Percentiles rank a stretch among this genome's conserved stretches.
Conservation (phyloP, 1,284 basidiomycete genomes). For the Rhodotorula sp. region DNA sequence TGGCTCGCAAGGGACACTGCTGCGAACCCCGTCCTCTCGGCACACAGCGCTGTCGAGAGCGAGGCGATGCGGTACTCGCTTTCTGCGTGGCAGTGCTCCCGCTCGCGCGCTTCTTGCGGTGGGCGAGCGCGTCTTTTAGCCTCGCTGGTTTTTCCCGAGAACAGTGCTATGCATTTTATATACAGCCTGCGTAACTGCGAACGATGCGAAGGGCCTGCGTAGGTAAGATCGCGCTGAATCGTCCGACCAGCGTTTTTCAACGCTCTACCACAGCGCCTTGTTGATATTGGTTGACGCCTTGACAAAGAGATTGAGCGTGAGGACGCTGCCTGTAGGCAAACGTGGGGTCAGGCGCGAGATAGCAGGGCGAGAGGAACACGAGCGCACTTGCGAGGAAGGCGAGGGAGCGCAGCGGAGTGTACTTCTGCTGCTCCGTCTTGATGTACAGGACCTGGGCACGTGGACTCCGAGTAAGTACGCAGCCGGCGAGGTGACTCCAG, state of each 20-base stretch:
- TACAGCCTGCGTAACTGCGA: too few relatives aligned
- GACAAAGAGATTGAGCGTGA: conserved; percentile 12
- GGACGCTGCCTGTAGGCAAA: conserved; percentile 3
- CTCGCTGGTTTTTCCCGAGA: too few relatives aligned
- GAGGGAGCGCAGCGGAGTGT: conserved; percentile 14
- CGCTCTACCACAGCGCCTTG: conserved; percentile 2
- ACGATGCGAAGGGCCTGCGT: background rate
- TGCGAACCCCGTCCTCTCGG: too few relatives aligned
- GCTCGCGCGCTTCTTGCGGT: too few relatives aligned
- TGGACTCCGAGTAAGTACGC: background rate
- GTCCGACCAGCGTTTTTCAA: background rate
- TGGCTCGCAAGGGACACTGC: too few relatives aligned
- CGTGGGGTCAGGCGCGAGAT: too few relatives aligned
- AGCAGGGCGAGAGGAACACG: background rate
- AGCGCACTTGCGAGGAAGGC: conserved; percentile 16
- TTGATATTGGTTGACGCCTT: conserved; percentile 16
- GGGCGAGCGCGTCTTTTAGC: too few relatives aligned
- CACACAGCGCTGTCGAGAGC: too few relatives aligned
- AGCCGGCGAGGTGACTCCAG: too few relatives aligned
- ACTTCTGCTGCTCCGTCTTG: background rate
- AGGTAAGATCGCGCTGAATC: background rate
- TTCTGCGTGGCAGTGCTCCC: too few relatives aligned
- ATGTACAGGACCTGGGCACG: conserved; percentile 29
- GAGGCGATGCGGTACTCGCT: too few relatives aligned
- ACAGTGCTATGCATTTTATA: too few relatives aligned